Evolutionary conservation across 768 basidiomycete species (phyloP).

Genomic region (Sporobolomyces pararoseus): DNA sequence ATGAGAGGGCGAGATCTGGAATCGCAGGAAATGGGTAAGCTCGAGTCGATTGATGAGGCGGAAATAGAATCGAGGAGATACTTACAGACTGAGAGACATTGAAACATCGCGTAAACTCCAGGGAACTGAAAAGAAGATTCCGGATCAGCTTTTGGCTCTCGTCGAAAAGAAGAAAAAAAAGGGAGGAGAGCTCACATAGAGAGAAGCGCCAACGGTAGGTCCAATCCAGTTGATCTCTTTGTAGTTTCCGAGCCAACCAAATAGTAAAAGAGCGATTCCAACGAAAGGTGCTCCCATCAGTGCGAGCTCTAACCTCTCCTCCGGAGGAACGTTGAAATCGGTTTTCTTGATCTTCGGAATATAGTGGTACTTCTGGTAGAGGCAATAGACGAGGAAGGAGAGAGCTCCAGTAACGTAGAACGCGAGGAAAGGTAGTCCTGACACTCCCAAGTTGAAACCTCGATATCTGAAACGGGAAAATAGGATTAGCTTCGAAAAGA

Average conservation of each 20-base stretch:
- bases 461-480: constrained; percentile 43
- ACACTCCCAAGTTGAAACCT: constrained; percentile 41
- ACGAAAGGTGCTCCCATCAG: constrained; percentile 27
- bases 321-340: constrained; percentile 19
- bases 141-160: background rate
- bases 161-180: background rate
- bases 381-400: constrained; percentile 17
- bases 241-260: constrained; percentile 46
- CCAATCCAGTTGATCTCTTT: constrained; percentile 40
- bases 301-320: constrained; percentile 27
- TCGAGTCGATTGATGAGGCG: no score
- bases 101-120: constrained; percentile 2
- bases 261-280: constrained; percentile 41
- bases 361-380: constrained; percentile 30
- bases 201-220: constrained; percentile 21
- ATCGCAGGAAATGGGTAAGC: background rate
- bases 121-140: constrained; percentile 9
- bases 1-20: constrained; percentile 31
- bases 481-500: constrained; percentile 30
- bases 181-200: constrained; percentile 14
- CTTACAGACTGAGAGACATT: constrained; percentile 14
- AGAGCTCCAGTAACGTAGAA: constrained; percentile 42
- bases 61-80: background rate
- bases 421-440: constrained; percentile 44
- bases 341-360: background rate